Base-by-base conservation (phyloP, 2,329 filamentous ascomycete species). In the Colletotrichum aenigma region DNA sequence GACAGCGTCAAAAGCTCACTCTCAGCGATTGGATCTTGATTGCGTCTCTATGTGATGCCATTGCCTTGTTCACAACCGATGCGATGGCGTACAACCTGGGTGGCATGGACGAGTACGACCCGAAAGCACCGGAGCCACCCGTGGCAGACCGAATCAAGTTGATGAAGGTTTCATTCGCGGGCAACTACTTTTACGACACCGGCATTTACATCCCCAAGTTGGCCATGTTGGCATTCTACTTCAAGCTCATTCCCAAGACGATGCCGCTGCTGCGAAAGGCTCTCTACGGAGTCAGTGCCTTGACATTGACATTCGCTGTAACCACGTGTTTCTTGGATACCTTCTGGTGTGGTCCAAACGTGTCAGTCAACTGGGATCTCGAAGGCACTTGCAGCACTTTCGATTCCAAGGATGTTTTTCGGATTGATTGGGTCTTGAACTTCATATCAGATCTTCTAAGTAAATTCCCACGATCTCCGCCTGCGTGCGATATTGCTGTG, bases 131-230 rank as follows among this genome's bases (percentile, higher is more conserved):
- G 15, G 55, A 62, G 43, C 55, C 73, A 8, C 48, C 74, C 6
- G 32, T 61, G 0, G 70, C 74, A 12, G 77, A 79, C 2, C 77
- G 78, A 62, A 78, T 82, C n/a, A 48, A 64, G 3, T 61, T 81
- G 38, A 79, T 77, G 76, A 82, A 82, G 73, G 74, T 82, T 3
- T 36, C 80, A 0, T 82, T 82, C 72, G 80, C 81, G 5, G 81
- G 81, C 7, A 82, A 82, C 72, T 82, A 82, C 62, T 81, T 82
- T 13, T 82, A 82, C 76, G 81, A 82, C 28, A 82, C 81, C 4
- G 81, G 81, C 6, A 72, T 82, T 10, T 82, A 82, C 55, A 71
- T 82, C 4, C 81, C 81, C 3, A 82, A 82, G 52, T 13, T 82
- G 43, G 81, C 81, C 1, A 24, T 82, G 32, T 38, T 82, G 18